A percentile compares a stretch with the other conserved stretches of the same genome.
Evolutionary conservation across 1,139 yeast species (phyloP).

Genomic region (Starmera stellimalicola): DNA sequence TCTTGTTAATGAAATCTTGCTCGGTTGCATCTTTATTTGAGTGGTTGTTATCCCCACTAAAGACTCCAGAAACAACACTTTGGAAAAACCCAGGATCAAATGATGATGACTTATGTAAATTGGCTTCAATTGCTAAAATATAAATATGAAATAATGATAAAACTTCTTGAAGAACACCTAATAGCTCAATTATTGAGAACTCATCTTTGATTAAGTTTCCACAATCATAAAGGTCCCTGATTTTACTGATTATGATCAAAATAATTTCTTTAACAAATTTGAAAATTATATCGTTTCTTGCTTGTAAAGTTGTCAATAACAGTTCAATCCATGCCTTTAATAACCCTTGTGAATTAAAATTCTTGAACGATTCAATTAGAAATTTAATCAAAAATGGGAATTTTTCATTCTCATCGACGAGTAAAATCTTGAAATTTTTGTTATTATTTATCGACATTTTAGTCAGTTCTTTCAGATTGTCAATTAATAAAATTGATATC

Average conservation of each 20-base stretch:
- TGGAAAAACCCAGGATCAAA: slow-evolving; percentile 54
- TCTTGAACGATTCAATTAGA: slow-evolving; percentile 13
- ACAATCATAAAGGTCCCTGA: slow-evolving; percentile 8
- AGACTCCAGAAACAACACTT: slow-evolving; percentile 77
- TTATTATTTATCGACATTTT: slow-evolving; percentile 10
- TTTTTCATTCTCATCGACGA: slow-evolving; percentile 6
- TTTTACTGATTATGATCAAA: slow-evolving; percentile 12
- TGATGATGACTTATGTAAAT: slow-evolving; percentile 7
- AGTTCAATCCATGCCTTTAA: slow-evolving; percentile 14
- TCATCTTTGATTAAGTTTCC: slow-evolving; percentile 24
- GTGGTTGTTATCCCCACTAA: slow-evolving; percentile 66
- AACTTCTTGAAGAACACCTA: slow-evolving; percentile 41
- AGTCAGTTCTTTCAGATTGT: slow-evolving; percentile 15
- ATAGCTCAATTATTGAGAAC: slow-evolving; percentile 38
- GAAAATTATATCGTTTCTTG: slow-evolving; percentile 17
- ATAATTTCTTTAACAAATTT: slow-evolving; percentile 15
- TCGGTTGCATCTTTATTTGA: slow-evolving; percentile 24
- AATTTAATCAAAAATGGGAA: slow-evolving; percentile 15
- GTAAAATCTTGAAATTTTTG: slow-evolving; percentile 8
- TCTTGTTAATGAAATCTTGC: slow-evolving; percentile 7
- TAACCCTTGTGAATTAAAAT: slow-evolving; percentile 13
- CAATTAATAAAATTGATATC: slow-evolving; percentile 13
- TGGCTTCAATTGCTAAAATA: slow-evolving; percentile 15
- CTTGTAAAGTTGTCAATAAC: slow-evolving; percentile 13
- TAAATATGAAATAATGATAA: slow-evolving; percentile 16